Percentiles rank a stretch among this genome's conserved stretches.
phyloP scores from a whole-genome alignment of 148 eudicot species.

The Heliosperma pusillum region DNA sequence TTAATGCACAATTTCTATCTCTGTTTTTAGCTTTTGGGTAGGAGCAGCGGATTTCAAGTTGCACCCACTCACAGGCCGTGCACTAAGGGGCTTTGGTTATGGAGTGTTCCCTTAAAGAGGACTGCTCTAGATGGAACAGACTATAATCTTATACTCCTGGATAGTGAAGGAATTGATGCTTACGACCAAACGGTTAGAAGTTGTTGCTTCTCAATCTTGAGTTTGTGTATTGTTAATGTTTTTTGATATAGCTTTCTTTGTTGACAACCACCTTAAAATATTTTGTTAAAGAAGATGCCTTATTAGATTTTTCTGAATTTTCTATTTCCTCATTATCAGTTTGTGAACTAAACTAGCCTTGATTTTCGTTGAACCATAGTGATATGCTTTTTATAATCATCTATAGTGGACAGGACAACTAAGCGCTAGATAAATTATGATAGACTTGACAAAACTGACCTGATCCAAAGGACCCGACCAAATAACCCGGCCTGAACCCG shows the following conservation, averaged over 20 bases:
- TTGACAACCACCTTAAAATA: background rate
- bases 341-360: background rate
- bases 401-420: background rate
- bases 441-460: too few relatives aligned
- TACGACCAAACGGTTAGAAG: slow-evolving; percentile 91
- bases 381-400: background rate
- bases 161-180: slow-evolving; percentile 97
- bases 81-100: slow-evolving; percentile 97
- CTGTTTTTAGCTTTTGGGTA: slow-evolving; percentile 71
- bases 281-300: background rate
- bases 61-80: slow-evolving; percentile 94
- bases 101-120: slow-evolving; percentile 91
- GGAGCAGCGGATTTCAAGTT: slow-evolving; percentile 94
- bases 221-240: background rate
- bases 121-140: slow-evolving; percentile 96
- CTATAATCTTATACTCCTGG: slow-evolving; percentile 84
- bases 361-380: background rate
- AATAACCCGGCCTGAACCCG: too few relatives aligned
- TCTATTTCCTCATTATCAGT: background rate
- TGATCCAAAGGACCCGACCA: too few relatives aligned
- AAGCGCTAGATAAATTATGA: background rate
- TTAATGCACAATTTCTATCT: slow-evolving; percentile 2
- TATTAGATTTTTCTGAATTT: background rate
- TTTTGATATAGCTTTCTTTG: too few relatives aligned
- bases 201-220: background rate